Evolutionary conservation across 129 eudicot genomes (phyloP).

Genomic region (Silybum marianum): DNA sequence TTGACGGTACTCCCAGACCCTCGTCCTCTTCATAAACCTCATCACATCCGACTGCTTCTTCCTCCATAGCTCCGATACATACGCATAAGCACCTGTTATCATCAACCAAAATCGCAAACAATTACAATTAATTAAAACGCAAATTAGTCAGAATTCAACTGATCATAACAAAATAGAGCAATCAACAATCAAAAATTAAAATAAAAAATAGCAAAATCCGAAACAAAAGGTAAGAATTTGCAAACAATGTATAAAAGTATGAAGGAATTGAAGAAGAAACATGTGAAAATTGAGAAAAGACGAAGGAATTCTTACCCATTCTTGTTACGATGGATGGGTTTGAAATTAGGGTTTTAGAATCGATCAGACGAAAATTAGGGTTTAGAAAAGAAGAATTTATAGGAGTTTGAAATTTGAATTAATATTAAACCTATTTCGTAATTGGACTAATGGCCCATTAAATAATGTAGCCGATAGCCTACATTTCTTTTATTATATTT

Average conservation of each 20-base stretch:
- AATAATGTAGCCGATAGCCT: too few species aligned
- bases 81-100: constrained; percentile 63
- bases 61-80: constrained; percentile 82
- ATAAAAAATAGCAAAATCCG: too few species aligned
- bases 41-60: constrained; percentile 85
- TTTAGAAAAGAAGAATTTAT: too few species aligned
- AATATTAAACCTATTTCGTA: too few species aligned
- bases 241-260: not conserved
- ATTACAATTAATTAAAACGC: not conserved
- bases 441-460: too few species aligned
- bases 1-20: constrained; percentile 91
- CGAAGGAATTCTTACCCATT: constrained; percentile 20
- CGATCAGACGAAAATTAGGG: not conserved
- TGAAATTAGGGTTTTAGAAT: constrained; percentile 25
- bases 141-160: not conserved
- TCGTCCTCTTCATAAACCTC: constrained; percentile 69
- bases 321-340: not conserved
- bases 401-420: too few species aligned
- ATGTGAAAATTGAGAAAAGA: not conserved
- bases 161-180: not conserved
- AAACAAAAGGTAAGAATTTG: not conserved
- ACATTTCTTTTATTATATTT: too few species aligned
- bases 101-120: not conserved
- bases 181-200: not conserved
- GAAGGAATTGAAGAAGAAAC: not conserved